Percentiles rank a stretch among this genome's conserved stretches.
Evolutionary conservation across 176 grass and related monocot genomes (phyloP).

Genomic region (Thinopyrum elongatum): DNA sequence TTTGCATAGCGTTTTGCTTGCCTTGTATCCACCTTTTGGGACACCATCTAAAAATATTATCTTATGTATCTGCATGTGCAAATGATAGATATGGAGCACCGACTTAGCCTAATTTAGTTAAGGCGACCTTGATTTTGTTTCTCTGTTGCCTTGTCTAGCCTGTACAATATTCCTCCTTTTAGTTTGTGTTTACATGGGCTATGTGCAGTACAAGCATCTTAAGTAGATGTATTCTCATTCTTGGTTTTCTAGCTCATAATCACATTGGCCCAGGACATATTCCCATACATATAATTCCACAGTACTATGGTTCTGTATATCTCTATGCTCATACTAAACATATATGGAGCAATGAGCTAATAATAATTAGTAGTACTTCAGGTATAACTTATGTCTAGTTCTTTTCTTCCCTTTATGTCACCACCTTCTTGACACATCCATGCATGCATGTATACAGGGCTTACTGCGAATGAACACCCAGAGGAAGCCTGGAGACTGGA

Average conservation of each 20-base stretch:
- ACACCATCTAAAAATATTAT: conserved; percentile 17
- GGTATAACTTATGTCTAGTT: background rate
- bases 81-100: conserved; percentile 8
- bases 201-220: conserved; percentile 21
- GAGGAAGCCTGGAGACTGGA: conserved; percentile 97
- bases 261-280: conserved; percentile 13
- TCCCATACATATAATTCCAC: background rate
- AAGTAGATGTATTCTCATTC: background rate
- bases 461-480: conserved; percentile 61
- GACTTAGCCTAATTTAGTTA: background rate
- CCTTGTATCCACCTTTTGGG: background rate
- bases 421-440: background rate
- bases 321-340: background rate
- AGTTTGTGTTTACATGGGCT: conserved; percentile 24
- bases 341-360: background rate
- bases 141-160: conserved; percentile 17
- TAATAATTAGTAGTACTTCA: background rate
- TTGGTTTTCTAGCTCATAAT: background rate
- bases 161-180: conserved; percentile 34
- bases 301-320: background rate
- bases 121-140: conserved; percentile 21
- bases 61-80: background rate
- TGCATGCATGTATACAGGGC: conserved; percentile 30
- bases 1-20: background rate
- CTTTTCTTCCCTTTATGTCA: conserved; percentile 16